phyloP scores from a whole-genome alignment of 2,329 filamentous ascomycete species.

The Lecanicillium sp. region DNA sequence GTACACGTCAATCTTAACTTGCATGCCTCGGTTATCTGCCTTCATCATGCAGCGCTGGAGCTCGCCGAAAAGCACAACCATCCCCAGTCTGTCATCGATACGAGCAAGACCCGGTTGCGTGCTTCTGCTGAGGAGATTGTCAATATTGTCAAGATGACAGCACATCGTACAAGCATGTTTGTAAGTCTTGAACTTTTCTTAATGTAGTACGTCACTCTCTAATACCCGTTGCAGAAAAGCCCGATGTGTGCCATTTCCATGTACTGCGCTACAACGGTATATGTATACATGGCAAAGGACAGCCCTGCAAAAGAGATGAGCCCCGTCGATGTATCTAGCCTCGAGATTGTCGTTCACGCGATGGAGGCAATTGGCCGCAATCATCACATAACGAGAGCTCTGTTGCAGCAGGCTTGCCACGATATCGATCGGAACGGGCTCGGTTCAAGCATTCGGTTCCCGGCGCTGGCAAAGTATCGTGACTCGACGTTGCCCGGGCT shows the following conservation, averaged over 20 bases:
- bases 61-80: constrained; percentile 70
- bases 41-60: constrained; percentile 84
- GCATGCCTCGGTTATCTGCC: constrained; percentile 79
- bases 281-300: constrained; percentile 70
- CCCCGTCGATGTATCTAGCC: constrained; percentile 37
- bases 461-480: constrained; percentile 29
- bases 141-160: constrained; percentile 73
- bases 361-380: constrained; percentile 71
- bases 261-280: constrained; percentile 80
- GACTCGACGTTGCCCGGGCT: constrained; percentile 23
- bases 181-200: constrained; percentile 43
- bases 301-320: constrained; percentile 54
- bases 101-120: constrained; percentile 67
- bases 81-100: constrained; percentile 56
- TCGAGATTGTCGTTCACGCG: constrained; percentile 72
- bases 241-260: constrained; percentile 61
- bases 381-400: constrained; percentile 73
- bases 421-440: constrained; percentile 60
- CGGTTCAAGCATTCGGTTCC: constrained; percentile 29
- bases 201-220: background rate
- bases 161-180: constrained; percentile 59
- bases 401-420: constrained; percentile 77
- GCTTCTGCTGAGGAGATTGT: constrained; percentile 80
- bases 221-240: constrained; percentile 24
- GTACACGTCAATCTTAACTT: constrained; percentile 84